Evolutionary conservation across 768 basidiomycete species (phyloP).

Genomic region (Mycena maculata): DNA sequence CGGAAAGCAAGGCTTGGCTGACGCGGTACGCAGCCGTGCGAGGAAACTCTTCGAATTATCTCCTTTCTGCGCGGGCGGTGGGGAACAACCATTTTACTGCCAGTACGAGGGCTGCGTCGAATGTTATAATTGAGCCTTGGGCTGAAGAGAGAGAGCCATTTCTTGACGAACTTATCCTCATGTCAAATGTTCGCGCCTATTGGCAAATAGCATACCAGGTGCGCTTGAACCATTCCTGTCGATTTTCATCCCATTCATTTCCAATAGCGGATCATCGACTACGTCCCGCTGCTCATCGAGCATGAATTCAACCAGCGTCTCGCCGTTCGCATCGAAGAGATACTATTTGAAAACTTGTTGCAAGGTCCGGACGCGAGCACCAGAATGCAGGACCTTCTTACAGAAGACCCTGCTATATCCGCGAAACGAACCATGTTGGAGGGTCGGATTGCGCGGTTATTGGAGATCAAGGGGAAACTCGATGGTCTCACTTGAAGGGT

Average conservation of each 20-base stretch:
- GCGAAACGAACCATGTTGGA: not conserved
- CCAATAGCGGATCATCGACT: slow-evolving; percentile 60
- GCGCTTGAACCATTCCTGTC: not conserved
- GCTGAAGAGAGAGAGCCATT: slow-evolving; percentile 17
- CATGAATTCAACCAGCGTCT: slow-evolving; percentile 51
- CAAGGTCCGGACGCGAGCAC: slow-evolving; percentile 17
- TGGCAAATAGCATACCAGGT: slow-evolving; percentile 61
- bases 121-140: not conserved
- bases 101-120: not conserved
- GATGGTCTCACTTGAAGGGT: slow-evolving; percentile 16
- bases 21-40: slow-evolving; percentile 4
- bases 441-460: slow-evolving; percentile 9
- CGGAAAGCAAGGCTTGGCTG: slow-evolving; percentile 13
- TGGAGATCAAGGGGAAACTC: slow-evolving; percentile 22
- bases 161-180: slow-evolving; percentile 52
- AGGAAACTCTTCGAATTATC: not conserved
- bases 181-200: slow-evolving; percentile 61
- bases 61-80: not conserved
- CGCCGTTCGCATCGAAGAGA: slow-evolving; percentile 43
- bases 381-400: slow-evolving; percentile 24
- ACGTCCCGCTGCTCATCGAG: slow-evolving; percentile 58
- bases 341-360: slow-evolving; percentile 40
- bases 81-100: too few species aligned
- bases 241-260: not conserved
- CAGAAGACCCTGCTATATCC: slow-evolving; percentile 11